A percentile compares a stretch with the other conserved stretches of the same genome.
phyloP scores from a whole-genome alignment of 306 rosid genomes.

The Chamaecrista fasciculata region DNA sequence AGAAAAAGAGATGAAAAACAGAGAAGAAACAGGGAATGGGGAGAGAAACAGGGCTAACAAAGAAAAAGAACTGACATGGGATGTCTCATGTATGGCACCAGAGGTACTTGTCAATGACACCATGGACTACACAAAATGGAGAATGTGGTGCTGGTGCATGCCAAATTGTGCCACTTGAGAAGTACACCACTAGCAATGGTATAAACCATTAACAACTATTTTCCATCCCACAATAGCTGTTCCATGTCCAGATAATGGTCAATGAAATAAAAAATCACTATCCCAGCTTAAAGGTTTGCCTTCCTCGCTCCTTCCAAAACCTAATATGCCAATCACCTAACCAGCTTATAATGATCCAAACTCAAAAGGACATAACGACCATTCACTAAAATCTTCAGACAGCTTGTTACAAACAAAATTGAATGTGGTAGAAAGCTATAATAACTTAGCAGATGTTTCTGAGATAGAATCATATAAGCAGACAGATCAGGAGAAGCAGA shows the following conservation, averaged over 20 bases:
- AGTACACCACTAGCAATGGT: background rate
- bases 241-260: no score
- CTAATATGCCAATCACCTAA: background rate
- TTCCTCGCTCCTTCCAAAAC: background rate
- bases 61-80: background rate
- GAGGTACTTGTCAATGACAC: background rate
- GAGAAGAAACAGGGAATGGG: background rate
- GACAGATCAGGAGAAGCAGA: background rate
- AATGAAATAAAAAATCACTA: background rate
- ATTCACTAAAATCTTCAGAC: background rate
- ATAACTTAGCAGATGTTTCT: background rate
- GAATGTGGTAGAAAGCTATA: background rate
- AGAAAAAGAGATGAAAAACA: no score
- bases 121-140: background rate
- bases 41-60: background rate
- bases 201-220: background rate
- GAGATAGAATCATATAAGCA: background rate
- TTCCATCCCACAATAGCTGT: background rate
- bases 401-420: background rate
- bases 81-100: background rate
- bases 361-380: no score
- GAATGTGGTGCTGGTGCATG: background rate
- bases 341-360: no score
- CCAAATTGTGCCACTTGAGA: background rate
- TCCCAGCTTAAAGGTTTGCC: background rate